phyloP scores from a whole-genome alignment of 2,329 filamentous ascomycete genomes.

The Venturia nashicola region DNA sequence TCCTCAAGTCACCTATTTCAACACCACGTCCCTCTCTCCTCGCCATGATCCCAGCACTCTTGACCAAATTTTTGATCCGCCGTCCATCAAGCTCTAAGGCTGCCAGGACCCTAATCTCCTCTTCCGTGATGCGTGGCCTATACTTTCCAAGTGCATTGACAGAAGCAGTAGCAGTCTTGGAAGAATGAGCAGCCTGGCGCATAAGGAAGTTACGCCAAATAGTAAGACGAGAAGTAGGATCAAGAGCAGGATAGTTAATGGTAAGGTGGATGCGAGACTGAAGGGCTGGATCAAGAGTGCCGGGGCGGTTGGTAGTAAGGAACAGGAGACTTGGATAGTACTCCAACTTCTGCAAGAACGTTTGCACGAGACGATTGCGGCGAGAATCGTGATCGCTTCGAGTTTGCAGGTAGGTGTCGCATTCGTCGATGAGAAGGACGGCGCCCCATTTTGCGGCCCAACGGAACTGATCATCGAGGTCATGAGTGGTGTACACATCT shows the following conservation, averaged over 20 bases:
- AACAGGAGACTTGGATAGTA: conserved; percentile 90
- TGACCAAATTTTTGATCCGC: conserved; percentile 34
- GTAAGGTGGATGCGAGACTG: conserved; percentile 80
- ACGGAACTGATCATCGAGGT: not conserved
- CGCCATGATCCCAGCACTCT: conserved; percentile 30
- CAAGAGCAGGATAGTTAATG: conserved; percentile 65
- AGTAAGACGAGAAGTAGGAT: conserved; percentile 56
- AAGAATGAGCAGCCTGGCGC: conserved; percentile 11
- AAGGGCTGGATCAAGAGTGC: conserved; percentile 84
- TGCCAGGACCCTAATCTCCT: conserved; percentile 8
- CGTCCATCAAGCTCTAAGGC: conserved; percentile 14
- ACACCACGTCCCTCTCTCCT: conserved; percentile 16
- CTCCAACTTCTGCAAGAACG: conserved; percentile 76
- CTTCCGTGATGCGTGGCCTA: not conserved
- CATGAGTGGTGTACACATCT: not conserved
- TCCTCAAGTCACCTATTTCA: conserved; percentile 19
- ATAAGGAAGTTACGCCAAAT: conserved; percentile 75
- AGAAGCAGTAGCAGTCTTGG: not conserved
- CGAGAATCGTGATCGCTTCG: conserved; percentile 73
- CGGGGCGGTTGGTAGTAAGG: conserved; percentile 76
- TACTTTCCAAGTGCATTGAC: not conserved
- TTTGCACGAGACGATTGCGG: conserved; percentile 73
- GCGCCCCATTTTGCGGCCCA: conserved; percentile 54
- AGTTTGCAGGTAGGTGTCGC: conserved; percentile 51
- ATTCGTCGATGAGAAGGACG: conserved; percentile 74